Conservation (phyloP, 192 early-diverging fungal species). For the Coemansia sp. region DNA sequence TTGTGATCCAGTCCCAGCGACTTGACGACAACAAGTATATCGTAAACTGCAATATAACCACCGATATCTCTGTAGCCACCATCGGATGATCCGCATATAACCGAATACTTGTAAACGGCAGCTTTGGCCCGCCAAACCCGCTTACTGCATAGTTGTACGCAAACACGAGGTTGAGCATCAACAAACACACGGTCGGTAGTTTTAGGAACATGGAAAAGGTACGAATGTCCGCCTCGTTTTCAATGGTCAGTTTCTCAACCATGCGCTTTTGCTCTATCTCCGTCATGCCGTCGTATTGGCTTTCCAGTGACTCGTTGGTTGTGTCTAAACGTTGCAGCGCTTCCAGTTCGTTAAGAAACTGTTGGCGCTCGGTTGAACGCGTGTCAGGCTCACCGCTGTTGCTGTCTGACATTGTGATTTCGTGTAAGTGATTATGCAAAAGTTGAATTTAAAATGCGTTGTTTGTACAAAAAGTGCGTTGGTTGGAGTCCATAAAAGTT, state of each 20-base stretch:
- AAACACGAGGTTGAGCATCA: slow-evolving; percentile 43
- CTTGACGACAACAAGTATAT: slow-evolving; percentile 34
- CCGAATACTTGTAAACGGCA: slow-evolving; percentile 27
- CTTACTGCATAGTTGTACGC: slow-evolving; percentile 30
- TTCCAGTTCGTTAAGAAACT: slow-evolving; percentile 17
- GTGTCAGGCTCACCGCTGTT: background rate
- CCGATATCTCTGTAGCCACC: slow-evolving; percentile 35
- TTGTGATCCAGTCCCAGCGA: slow-evolving; percentile 20
- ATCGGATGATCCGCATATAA: slow-evolving; percentile 30
- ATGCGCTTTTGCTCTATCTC: slow-evolving; percentile 24
- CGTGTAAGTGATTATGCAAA: background rate
- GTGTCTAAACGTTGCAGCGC: slow-evolving; percentile 16
- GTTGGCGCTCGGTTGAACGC: background rate
- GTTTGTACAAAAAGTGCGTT: background rate
- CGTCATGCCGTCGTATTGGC: slow-evolving; percentile 29
- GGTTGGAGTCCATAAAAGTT: background rate
- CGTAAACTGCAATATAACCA: slow-evolving; percentile 39
- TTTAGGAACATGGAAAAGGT: slow-evolving; percentile 40
- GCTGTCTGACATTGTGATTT: background rate
- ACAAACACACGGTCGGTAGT: slow-evolving; percentile 23
- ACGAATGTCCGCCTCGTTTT: slow-evolving; percentile 46
- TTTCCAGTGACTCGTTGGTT: slow-evolving; percentile 18
- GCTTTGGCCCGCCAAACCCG: slow-evolving; percentile 1
- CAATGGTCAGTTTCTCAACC: slow-evolving; percentile 27
- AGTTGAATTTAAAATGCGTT: background rate